Conservation (phyloP, 106 monocot genomes). For the Ottelia alismoides region DNA sequence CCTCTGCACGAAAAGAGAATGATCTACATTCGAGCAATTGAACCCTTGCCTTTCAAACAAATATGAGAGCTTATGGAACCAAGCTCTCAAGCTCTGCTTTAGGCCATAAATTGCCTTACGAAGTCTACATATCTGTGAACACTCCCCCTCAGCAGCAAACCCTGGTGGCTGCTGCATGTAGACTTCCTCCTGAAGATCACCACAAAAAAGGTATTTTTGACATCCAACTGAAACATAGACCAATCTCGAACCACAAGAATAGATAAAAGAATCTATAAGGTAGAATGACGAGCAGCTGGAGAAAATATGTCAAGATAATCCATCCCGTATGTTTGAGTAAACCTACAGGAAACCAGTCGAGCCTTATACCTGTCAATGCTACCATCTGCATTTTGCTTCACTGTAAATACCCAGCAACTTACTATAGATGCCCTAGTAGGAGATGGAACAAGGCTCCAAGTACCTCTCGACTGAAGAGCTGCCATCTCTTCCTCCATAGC, state of each 20-base stretch:
- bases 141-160: neutral
- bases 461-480: too few relatives aligned
- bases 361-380: neutral
- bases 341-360: neutral
- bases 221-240: neutral
- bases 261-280: neutral
- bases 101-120: neutral
- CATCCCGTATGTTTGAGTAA: neutral
- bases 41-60: neutral
- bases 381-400: neutral
- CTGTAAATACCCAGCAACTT: neutral
- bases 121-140: neutral
- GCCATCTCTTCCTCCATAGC: too few relatives aligned
- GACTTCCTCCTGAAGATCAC: neutral
- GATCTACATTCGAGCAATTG: neutral
- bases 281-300: neutral
- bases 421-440: too few relatives aligned
- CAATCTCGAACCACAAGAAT: neutral
- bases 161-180: neutral
- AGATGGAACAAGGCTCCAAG: too few relatives aligned
- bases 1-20: neutral
- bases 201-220: neutral
- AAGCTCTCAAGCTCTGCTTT: neutral
- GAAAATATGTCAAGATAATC: neutral
- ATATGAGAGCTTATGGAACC: neutral